Evolutionary conservation across 257 asterid genomes (phyloP), one percentile per base, ranked within the genome.

Genomic region (Euphrasia confusa): DNA sequence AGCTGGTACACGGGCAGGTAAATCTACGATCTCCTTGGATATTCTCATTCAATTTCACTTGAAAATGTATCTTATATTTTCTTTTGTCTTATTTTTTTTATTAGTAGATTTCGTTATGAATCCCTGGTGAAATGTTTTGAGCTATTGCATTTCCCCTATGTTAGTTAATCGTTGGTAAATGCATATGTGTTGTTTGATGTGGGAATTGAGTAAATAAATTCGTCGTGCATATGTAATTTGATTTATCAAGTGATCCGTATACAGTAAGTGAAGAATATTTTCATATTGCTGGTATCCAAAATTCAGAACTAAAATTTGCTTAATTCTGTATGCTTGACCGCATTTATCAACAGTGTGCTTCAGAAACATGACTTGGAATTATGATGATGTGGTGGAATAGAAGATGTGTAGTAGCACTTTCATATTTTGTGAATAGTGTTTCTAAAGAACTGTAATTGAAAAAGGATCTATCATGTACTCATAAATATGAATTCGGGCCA

Each of bases 1-100:
- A 49, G 85, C 83, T 68, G 95, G 94, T 24, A 71, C 82, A 47
- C 82, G 85, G 1, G 95, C 98, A 68, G 64, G 56, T 8, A 28
- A 13, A 4, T 72, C 52, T 49, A 12, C 4, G n/a, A 52, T 27
- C 47, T 54, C 2, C 8, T 5, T 10, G 13, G 26, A 28, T 57
- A 5, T 57, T 13, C 11, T 1, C 8, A 28, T 30, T 53, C 26
- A 21, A 21, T 17, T 35, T 15, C 33, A 30, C 33, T 30, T 30
- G 33, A 30, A 30, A 30, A 30, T 30, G 4, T 30, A 30, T 30
- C 33, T 30, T 42, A 10, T 42, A 2, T 9, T 42, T 9, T 40
- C 47, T 7, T 40, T 40, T 40, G 12, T 5, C 48, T 42, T 42
- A 7, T 39, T 39, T 6, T 39, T 39, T 39, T 4, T 2, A 5